Percentiles rank a stretch among this genome's conserved stretches.
phyloP scores from a whole-genome alignment of 805 yeast species.

The Candida methanosorbosa region DNA sequence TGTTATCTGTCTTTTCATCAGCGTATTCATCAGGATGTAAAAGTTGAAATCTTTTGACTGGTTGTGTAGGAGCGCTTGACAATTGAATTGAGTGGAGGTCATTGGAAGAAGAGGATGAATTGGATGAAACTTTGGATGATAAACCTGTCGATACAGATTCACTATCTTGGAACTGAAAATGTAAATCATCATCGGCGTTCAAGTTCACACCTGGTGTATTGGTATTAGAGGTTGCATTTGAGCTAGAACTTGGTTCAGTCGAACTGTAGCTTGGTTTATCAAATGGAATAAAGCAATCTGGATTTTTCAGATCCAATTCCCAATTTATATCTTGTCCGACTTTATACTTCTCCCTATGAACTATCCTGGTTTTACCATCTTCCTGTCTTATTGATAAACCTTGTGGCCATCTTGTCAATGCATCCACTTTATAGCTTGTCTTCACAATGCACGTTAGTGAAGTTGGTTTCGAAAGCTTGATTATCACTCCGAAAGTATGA shows the following conservation, averaged over 20 bases:
- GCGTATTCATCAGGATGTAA: constrained; percentile 15
- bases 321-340: constrained; percentile 33
- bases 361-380: constrained; percentile 30
- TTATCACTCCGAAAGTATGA: constrained; percentile 43
- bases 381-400: constrained; percentile 25
- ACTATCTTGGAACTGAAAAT: constrained; percentile 10
- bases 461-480: constrained; percentile 34
- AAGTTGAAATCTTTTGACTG: constrained; percentile 13
- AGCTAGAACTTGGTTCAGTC: neutral
- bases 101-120: constrained; percentile 5
- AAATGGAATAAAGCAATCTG: constrained; percentile 28
- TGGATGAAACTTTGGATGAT: constrained; percentile 2
- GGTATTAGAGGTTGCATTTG: neutral
- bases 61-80: constrained; percentile 18
- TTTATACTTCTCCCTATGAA: constrained; percentile 35
- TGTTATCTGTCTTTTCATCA: constrained; percentile 14
- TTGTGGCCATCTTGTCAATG: constrained; percentile 35
- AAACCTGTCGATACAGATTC: constrained; percentile 8
- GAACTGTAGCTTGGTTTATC: too few species aligned
- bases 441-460: constrained; percentile 26
- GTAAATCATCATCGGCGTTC: constrained; percentile 9
- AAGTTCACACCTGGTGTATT: neutral
- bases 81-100: constrained; percentile 6
- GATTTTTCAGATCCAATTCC: constrained; percentile 31
- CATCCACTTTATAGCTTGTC: constrained; percentile 34